These are phyloP conservation scores for Suillus brevipes DNA, from an alignment of 768 basidiomycete species.

Conservation along the genomic window DNA sequence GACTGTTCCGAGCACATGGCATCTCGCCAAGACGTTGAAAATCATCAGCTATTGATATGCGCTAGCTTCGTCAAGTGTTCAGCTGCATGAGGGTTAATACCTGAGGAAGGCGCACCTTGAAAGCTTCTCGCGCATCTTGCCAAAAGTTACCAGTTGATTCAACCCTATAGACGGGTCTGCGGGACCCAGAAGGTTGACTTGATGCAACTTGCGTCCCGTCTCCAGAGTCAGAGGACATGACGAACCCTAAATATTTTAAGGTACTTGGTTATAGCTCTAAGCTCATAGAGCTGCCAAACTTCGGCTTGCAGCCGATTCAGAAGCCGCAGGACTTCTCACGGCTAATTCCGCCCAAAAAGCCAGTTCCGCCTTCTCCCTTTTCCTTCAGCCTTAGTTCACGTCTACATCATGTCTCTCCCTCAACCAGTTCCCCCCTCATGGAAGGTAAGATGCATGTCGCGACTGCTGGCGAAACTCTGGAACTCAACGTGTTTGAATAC, in stretches of 20 bases:
- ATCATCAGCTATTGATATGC: slow-evolving; percentile 50
- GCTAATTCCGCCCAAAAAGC: slow-evolving; percentile 22
- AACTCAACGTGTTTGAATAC: slow-evolving; percentile 11
- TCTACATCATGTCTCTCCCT: slow-evolving; percentile 76
- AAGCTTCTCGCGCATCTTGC: slow-evolving; percentile 31
- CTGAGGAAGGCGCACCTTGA: slow-evolving; percentile 26
- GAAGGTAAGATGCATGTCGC: slow-evolving; percentile 61
- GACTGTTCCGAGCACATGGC: slow-evolving; percentile 75
- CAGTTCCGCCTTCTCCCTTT: slow-evolving; percentile 8
- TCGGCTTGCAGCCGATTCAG: slow-evolving; percentile 1
- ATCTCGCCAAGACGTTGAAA: slow-evolving; percentile 63
- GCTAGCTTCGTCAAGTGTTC: slow-evolving; percentile 40
- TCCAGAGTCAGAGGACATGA: slow-evolving; percentile 1
- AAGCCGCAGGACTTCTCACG: slow-evolving; percentile 28
- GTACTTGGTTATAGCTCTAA: not conserved
- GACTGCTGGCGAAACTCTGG: not conserved
- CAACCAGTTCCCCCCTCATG: slow-evolving; percentile 97
- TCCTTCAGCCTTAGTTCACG: slow-evolving; percentile 27
- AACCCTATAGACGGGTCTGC: slow-evolving; percentile 28
- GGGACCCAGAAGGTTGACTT: slow-evolving; percentile 12
- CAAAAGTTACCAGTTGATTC: slow-evolving; percentile 34
- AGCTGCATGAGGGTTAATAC: slow-evolving; percentile 5
- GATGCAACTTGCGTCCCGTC: not conserved
- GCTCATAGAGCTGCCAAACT: not conserved
- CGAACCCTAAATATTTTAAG: not conserved